These are phyloP conservation scores for Oryza meridionalis DNA, from an alignment of 176 grass and related monocot species.

Conservation along the genomic window DNA sequence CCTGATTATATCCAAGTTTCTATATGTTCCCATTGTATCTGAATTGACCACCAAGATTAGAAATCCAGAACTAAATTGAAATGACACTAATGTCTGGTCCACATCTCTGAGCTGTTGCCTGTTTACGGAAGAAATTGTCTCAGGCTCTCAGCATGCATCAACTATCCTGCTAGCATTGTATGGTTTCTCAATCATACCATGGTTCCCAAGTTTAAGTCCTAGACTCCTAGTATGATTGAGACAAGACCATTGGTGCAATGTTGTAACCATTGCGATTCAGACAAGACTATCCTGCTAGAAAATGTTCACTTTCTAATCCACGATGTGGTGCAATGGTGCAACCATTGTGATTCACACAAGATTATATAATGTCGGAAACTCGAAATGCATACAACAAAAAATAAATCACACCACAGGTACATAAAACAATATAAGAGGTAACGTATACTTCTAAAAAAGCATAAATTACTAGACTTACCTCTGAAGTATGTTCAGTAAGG, in stretches of 20 bases:
- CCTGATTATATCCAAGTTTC: not conserved
- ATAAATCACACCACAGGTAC: not conserved
- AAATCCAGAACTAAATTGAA: not conserved
- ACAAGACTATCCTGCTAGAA: not conserved
- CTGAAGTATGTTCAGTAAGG: constrained; percentile 75
- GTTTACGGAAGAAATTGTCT: not conserved
- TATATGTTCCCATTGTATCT: not conserved
- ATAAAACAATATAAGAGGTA: not conserved
- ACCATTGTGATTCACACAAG: not conserved
- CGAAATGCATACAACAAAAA: not conserved
- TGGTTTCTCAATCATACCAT: not conserved
- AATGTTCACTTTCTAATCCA: not conserved
- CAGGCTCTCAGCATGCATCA: not conserved
- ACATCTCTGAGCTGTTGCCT: not conserved
- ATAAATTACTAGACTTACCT: constrained; percentile 40
- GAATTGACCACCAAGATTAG: not conserved
- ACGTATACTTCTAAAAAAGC: not conserved
- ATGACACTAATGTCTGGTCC: not conserved
- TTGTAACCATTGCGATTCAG: no score
- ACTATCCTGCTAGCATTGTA: not conserved
- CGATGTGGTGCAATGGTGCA: not conserved
- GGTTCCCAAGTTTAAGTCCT: not conserved
- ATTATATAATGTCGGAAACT: not conserved
- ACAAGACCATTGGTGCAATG: no score
- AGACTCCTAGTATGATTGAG: constrained; percentile 1